These are phyloP conservation scores for Chlamydomonas incerta DNA, from an alignment of 139 green algal species.

Conservation along the genomic window DNA sequence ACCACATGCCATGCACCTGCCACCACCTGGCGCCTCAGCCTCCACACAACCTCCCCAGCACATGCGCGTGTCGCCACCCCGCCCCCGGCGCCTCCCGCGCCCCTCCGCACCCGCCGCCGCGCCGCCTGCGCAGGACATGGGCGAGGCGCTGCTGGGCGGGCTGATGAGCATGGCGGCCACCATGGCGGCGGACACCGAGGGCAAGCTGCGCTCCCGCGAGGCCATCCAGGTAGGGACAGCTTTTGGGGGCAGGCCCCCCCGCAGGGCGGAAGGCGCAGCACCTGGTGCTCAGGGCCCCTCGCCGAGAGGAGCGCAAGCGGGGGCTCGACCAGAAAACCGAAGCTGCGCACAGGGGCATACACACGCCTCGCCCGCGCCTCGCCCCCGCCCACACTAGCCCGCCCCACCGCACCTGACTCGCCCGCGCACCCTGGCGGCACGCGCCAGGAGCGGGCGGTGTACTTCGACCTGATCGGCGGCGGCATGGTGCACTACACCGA, in stretches of 20 bases:
- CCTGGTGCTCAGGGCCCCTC: no score
- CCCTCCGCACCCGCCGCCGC: background rate
- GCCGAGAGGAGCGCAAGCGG: background rate
- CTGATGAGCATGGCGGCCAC: background rate
- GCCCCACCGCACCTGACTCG: background rate
- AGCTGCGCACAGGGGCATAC: no score
- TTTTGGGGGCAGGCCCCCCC: no score
- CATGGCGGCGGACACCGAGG: slow-evolving; percentile 28
- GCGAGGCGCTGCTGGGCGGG: slow-evolving; percentile 49
- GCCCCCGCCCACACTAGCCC: background rate
- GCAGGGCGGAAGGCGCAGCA: no score
- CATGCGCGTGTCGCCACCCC: background rate
- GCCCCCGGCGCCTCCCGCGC: background rate
- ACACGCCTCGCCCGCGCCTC: no score
- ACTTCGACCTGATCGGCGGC: slow-evolving; percentile 42
- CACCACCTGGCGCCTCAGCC: no score
- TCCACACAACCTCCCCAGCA: background rate
- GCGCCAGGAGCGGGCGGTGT: slow-evolving; percentile 36
- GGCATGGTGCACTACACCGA: slow-evolving; percentile 42
- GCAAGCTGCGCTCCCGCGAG: background rate
- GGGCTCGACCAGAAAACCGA: no score
- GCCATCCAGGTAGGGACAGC: slow-evolving; percentile 6
- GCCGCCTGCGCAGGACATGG: slow-evolving; percentile 46
- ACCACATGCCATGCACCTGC: no score
- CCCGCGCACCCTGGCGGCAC: no score